phyloP scores from a whole-genome alignment of 2,329 filamentous ascomycete species.

The Capronia americana region DNA sequence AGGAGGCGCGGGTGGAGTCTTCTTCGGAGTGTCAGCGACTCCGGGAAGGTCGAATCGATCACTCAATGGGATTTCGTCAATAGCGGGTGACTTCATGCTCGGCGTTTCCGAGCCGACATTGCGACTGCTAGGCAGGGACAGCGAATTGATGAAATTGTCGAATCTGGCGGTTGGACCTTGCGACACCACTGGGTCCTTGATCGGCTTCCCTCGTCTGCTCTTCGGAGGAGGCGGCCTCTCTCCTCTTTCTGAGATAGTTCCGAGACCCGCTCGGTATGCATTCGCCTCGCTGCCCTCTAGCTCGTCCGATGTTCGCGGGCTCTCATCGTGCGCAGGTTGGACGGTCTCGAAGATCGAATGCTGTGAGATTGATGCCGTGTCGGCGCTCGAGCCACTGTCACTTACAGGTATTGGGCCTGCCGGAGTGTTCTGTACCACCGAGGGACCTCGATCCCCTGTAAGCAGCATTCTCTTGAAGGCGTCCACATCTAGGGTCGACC shows the following conservation, averaged over 20 bases:
- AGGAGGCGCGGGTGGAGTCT: conserved; percentile 57
- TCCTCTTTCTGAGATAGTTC: conserved; percentile 55
- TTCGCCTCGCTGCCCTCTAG: conserved; percentile 62
- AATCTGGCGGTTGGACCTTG: conserved; percentile 28
- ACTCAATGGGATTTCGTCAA: conserved; percentile 36
- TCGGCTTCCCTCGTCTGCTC: conserved; percentile 78
- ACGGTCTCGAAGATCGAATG: conserved; percentile 64
- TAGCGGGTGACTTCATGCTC: conserved; percentile 37
- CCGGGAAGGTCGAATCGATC: conserved; percentile 9
- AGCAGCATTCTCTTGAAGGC: conserved; percentile 77
- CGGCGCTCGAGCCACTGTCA: conserved; percentile 60
- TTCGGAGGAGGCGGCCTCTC: conserved; percentile 76
- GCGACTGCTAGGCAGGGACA: conserved; percentile 20
- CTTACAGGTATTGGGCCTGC: conserved; percentile 41
- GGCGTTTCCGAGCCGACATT: conserved; percentile 20
- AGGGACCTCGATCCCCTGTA: conserved; percentile 67
- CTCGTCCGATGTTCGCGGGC: conserved; percentile 66
- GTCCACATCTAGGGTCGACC: conserved; percentile 71
- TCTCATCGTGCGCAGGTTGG: conserved; percentile 54
- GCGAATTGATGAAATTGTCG: conserved; percentile 35
- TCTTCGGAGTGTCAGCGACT: conserved; percentile 21
- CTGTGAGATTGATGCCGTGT: conserved; percentile 64
- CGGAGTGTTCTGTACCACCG: conserved; percentile 28
- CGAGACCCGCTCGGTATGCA: conserved; percentile 50
- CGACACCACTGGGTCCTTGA: conserved; percentile 52